Conservation (phyloP, 1,284 basidiomycete genomes). For the Afroboletus lepidellus region DNA sequence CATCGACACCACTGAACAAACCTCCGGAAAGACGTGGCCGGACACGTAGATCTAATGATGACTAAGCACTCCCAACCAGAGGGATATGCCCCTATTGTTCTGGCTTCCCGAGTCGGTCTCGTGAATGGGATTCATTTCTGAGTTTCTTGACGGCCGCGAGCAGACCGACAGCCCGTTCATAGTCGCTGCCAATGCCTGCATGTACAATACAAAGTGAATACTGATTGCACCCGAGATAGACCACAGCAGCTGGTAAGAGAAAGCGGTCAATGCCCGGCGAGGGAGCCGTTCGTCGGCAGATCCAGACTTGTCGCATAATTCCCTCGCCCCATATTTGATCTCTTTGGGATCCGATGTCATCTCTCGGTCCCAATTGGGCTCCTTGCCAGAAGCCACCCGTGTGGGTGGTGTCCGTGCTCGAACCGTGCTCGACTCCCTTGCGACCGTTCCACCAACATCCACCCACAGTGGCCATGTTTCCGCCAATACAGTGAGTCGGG, state of each 20-base stretch:
- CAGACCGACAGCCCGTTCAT: no score
- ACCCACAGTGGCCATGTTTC: constrained; percentile 8
- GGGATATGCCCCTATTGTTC: background rate
- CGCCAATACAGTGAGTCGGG: constrained; percentile 21
- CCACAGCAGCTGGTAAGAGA: no score
- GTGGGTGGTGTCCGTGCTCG: background rate
- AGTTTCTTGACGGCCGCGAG: no score
- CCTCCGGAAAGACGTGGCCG: constrained; percentile 20
- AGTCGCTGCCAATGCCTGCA: no score
- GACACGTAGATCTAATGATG: constrained; percentile 20
- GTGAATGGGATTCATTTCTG: no score
- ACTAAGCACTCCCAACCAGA: constrained; percentile 10
- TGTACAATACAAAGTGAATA: no score
- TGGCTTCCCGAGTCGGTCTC: no score
- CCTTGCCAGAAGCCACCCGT: background rate
- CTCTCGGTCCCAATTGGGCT: background rate
- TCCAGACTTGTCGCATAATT: background rate
- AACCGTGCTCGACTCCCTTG: background rate
- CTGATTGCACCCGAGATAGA: no score
- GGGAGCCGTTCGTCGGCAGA: no score
- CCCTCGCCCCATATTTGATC: background rate
- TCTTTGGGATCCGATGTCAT: background rate
- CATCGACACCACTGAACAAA: constrained; percentile 11
- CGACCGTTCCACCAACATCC: background rate
- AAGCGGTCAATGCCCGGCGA: no score